Percentiles rank a stretch among this genome's conserved stretches.
Conservation (phyloP, 352 stramenopile genomes). For the Achlya hypogyna region DNA sequence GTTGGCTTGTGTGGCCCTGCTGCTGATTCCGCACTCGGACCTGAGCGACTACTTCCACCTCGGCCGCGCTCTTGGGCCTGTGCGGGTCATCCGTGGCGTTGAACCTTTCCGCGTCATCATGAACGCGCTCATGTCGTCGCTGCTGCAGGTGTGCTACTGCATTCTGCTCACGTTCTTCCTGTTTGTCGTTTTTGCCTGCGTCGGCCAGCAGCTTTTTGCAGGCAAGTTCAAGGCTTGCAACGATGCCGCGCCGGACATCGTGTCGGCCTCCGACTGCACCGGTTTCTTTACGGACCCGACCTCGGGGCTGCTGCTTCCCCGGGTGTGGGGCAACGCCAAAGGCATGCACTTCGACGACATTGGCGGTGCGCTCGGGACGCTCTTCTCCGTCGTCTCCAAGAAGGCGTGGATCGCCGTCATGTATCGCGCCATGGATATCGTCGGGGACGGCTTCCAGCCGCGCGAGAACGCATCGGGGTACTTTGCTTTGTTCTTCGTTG, state of each 20-base stretch:
- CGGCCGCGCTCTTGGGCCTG: constrained; percentile 63
- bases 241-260: constrained; percentile 35
- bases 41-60: constrained; percentile 68
- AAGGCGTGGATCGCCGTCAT: constrained; percentile 80
- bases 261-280: constrained; percentile 37
- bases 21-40: constrained; percentile 64
- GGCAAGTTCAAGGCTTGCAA: constrained; percentile 76
- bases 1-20: constrained; percentile 58
- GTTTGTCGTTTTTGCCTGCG: constrained; percentile 78
- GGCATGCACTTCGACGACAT: constrained; percentile 81
- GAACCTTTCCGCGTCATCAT: constrained; percentile 81
- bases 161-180: constrained; percentile 67
- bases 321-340: constrained; percentile 70
- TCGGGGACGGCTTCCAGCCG: constrained; percentile 55
- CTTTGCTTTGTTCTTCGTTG: constrained; percentile 33
- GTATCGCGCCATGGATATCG: constrained; percentile 74
- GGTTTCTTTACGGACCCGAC: constrained; percentile 55
- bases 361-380: constrained; percentile 55
- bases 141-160: constrained; percentile 71
- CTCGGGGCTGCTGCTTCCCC: constrained; percentile 46
- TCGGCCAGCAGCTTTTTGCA: constrained; percentile 79
- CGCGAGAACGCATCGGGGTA: constrained; percentile 64
- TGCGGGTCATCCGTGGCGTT: constrained; percentile 80
- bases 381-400: constrained; percentile 76
- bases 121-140: constrained; percentile 62